Percentiles rank a stretch among this genome's conserved stretches.
Evolutionary conservation across 208 protist species (phyloP).

Genomic region (Vickermania ingenoplastis): DNA sequence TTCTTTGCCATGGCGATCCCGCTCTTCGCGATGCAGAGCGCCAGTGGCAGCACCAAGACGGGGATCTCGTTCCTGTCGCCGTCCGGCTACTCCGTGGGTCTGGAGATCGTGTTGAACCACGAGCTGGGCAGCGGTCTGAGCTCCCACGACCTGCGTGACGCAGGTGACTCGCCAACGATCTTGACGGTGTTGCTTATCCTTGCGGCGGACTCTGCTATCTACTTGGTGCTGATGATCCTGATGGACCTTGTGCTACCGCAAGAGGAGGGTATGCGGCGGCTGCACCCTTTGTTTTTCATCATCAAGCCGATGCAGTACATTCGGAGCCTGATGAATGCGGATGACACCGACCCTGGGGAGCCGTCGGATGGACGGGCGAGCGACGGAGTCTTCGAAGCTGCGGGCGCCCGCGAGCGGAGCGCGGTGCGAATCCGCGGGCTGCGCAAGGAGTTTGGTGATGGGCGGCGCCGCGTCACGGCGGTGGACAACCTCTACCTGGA

Average conservation of each 20-base stretch:
- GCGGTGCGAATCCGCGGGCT: slow-evolving; percentile 18
- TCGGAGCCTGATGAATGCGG: not conserved
- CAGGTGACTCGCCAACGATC: slow-evolving; percentile 10
- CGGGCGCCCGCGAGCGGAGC: no score
- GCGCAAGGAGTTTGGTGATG: slow-evolving; percentile 35
- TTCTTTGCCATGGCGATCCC: slow-evolving; percentile 28
- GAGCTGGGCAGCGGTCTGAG: slow-evolving; percentile 15
- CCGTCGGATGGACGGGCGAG: slow-evolving; percentile 9
- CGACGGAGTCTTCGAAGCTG: slow-evolving; percentile 15
- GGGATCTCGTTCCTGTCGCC: slow-evolving; percentile 23
- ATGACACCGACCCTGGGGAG: slow-evolving; percentile 3
- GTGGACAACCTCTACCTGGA: slow-evolving; percentile 68
- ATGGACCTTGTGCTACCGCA: slow-evolving; percentile 30
- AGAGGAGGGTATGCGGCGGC: slow-evolving; percentile 32
- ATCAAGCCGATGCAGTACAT: slow-evolving; percentile 12
- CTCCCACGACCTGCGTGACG: not conserved
- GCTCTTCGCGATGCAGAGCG: slow-evolving; percentile 21
- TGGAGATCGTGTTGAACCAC: slow-evolving; percentile 16
- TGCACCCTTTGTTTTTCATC: slow-evolving; percentile 40
- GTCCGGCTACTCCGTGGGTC: slow-evolving; percentile 19
- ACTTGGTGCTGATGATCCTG: slow-evolving; percentile 35
- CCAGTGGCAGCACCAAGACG: slow-evolving; percentile 6
- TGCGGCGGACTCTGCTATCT: slow-evolving; percentile 23
- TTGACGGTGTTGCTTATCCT: slow-evolving; percentile 14
- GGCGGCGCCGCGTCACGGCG: slow-evolving; percentile 26